A percentile compares a stretch with the other conserved stretches of the same genome.
These are phyloP conservation scores for Sarocladium strictum DNA, from an alignment of 2,329 filamentous ascomycete genomes.

Conservation along the genomic window DNA sequence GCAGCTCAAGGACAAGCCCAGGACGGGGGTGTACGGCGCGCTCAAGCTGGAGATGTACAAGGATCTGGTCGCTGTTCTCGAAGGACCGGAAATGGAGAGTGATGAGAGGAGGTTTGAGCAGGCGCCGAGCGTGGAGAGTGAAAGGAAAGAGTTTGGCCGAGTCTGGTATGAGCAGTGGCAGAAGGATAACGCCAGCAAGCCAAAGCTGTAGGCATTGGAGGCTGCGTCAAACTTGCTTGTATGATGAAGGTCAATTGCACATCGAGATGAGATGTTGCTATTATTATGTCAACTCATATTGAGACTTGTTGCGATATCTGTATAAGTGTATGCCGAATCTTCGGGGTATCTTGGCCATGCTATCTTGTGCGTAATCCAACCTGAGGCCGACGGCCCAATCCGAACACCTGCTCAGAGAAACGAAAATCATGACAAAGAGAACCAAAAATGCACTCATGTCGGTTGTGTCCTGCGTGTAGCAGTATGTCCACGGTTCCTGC, in stretches of 20 bases:
- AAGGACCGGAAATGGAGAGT: slow-evolving; percentile 40
- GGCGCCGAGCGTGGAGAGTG: slow-evolving; percentile 31
- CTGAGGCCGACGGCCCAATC: not conserved
- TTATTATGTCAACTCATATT: not conserved
- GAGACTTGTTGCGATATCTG: not conserved
- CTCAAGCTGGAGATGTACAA: slow-evolving; percentile 74
- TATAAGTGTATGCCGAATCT: slow-evolving; percentile 4
- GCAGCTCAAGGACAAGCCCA: slow-evolving; percentile 54
- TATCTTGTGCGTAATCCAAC: slow-evolving; percentile 13
- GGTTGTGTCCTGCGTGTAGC: not conserved
- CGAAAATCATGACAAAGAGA: slow-evolving; percentile 9
- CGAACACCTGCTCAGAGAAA: slow-evolving; percentile 6
- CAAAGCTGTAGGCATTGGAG: slow-evolving; percentile 34
- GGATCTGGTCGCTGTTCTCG: slow-evolving; percentile 55
- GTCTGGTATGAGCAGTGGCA: slow-evolving; percentile 45
- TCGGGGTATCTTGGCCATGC: slow-evolving; percentile 24
- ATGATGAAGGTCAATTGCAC: too few species aligned
- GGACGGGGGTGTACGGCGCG: slow-evolving; percentile 60
- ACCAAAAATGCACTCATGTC: slow-evolving; percentile 1
- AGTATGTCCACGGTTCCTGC: not conserved
- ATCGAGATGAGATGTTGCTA: not conserved
- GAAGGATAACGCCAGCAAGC: slow-evolving; percentile 28
- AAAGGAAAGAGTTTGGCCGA: slow-evolving; percentile 36
- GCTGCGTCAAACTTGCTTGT: too few species aligned
- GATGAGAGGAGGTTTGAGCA: slow-evolving; percentile 44